Evolutionary conservation across 148 eudicot genomes (phyloP).

Genomic region (Nepenthes gracilis): DNA sequence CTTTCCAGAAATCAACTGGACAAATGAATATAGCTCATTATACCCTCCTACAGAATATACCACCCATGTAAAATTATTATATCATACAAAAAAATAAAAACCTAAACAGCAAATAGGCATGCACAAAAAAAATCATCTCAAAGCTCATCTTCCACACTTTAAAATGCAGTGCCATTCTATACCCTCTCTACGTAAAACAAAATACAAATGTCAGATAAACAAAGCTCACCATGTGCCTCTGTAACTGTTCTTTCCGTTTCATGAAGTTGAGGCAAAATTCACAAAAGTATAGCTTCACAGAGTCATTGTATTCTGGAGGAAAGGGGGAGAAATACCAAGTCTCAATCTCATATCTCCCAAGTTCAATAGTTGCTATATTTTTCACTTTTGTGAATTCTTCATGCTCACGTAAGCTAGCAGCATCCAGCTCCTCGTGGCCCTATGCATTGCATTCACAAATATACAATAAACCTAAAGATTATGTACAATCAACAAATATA

Average conservation of each 20-base stretch:
- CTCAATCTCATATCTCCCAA: constrained; percentile 97
- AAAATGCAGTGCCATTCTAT: no score
- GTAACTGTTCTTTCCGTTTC: constrained; percentile 90
- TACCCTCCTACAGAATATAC: no score
- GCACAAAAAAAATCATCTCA: no score
- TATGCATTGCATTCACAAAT: constrained; percentile 9
- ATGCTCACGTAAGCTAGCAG: constrained; percentile 98
- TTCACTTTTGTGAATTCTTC: constrained; percentile 98
- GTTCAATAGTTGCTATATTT: constrained; percentile 93
- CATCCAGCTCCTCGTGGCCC: constrained; percentile 99
- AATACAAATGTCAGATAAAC: neutral
- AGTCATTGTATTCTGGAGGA: constrained; percentile 94
- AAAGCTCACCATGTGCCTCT: constrained; percentile 90
- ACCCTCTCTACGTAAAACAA: no score
- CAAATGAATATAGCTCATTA: no score
- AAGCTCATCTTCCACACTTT: neutral
- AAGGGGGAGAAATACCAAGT: constrained; percentile 99
- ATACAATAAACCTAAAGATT: neutral
- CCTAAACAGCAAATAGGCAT: no score
- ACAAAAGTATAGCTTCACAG: constrained; percentile 86
- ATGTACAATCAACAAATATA: neutral
- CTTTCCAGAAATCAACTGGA: no score
- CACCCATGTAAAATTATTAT: no score
- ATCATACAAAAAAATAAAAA: no score
- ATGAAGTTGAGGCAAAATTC: constrained; percentile 97